A percentile compares a stretch with the other conserved stretches of the same genome.
Conservation (phyloP, 371 early-diverging fungal species). For the Dichotomocladium elegans region DNA sequence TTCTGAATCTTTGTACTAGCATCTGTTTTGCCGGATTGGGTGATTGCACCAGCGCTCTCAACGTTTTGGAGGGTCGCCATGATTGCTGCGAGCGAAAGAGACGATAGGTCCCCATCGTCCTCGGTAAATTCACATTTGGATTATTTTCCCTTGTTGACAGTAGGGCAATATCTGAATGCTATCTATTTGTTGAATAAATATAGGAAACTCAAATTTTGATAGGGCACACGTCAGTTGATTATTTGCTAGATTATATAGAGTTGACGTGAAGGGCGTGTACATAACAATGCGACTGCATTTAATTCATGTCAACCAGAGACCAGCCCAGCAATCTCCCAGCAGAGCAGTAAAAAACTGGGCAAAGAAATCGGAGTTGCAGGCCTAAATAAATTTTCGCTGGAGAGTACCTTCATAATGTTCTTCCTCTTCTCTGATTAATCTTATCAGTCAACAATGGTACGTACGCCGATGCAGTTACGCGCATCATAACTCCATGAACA, state of each 20-base stretch:
- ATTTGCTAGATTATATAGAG: no score
- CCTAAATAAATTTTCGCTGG: no score
- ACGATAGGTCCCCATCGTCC: background rate
- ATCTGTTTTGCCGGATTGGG: no score
- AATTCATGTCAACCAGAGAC: background rate
- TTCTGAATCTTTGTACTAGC: no score
- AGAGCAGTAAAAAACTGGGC: background rate
- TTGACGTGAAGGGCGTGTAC: background rate
- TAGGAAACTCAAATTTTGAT: background rate
- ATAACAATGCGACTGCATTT: background rate
- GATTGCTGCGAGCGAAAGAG: background rate
- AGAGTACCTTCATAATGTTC: no score
- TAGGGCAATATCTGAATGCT: background rate
- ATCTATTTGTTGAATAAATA: background rate
- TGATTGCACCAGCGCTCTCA: no score
- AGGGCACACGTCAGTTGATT: background rate
- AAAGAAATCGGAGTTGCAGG: no score
- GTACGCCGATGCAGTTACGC: background rate
- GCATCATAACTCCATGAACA: background rate
- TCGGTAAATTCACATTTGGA: no score
- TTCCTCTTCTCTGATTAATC: constrained; percentile 12
- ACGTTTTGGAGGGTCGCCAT: no score
- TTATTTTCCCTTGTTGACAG: background rate
- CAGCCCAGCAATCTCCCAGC: background rate
- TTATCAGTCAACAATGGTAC: constrained; percentile 15